Evolutionary conservation across 176 grass and related monocot species (phyloP).

Genomic region (Oryza punctata): DNA sequence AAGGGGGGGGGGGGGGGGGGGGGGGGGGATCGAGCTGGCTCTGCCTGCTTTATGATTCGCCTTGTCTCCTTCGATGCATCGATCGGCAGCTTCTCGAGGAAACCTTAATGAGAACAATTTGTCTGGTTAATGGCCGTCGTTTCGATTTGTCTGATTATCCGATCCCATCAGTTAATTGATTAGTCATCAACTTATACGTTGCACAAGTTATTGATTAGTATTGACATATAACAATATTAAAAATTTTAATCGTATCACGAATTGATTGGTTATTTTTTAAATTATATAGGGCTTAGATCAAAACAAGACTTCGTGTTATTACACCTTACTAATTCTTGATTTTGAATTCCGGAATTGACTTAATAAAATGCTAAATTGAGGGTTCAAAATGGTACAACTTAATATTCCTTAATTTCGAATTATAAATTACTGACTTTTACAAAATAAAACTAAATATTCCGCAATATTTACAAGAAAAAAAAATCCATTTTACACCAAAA

Average conservation of each 20-base stretch:
- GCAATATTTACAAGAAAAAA: neutral
- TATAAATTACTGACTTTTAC: too few relatives aligned
- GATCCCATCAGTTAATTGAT: neutral
- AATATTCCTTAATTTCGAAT: neutral
- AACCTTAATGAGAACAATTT: neutral
- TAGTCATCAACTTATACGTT: neutral
- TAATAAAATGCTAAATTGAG: neutral
- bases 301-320: neutral
- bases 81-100: neutral
- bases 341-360: neutral
- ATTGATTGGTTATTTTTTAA: neutral
- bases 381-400: neutral
- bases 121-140: neutral
- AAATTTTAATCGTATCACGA: neutral
- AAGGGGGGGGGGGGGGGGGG: slow-evolving; percentile 25
- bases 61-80: slow-evolving; percentile 28
- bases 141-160: neutral
- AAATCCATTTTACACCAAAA: too few relatives aligned
- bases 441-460: neutral
- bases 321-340: neutral
- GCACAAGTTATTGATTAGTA: neutral
- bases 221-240: neutral
- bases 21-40: neutral
- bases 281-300: neutral
- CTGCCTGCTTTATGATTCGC: slow-evolving; percentile 13